A percentile compares a stretch with the other conserved stretches of the same genome.
phyloP scores from a whole-genome alignment of 768 basidiomycete species.

The Amanita jacksonii region DNA sequence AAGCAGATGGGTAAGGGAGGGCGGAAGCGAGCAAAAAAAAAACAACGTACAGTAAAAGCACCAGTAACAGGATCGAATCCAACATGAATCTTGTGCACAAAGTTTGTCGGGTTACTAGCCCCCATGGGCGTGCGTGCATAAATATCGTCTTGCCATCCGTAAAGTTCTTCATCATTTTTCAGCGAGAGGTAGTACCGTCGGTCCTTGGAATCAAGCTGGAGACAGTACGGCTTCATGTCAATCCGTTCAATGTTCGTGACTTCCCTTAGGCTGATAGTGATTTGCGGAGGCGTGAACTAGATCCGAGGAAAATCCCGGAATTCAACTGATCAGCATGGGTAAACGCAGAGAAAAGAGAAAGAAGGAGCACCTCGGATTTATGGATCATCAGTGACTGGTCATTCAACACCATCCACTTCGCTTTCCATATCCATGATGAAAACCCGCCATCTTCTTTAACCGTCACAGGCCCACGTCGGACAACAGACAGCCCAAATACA shows the following conservation, averaged over 20 bases:
- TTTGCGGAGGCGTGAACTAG: conserved; percentile 49
- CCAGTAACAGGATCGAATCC: conserved; percentile 93
- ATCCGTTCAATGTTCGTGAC: conserved; percentile 85
- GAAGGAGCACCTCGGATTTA: conserved; percentile 69
- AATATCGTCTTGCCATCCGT: conserved; percentile 96
- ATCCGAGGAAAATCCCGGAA: too few species aligned
- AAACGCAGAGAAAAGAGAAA: not conserved
- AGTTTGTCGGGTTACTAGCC: conserved; percentile 91
- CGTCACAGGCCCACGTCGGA: conserved; percentile 67
- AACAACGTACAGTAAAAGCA: conserved; percentile 72
- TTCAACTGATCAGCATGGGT: conserved; percentile 8
- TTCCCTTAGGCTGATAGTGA: conserved; percentile 57
- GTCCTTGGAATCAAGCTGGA: conserved; percentile 78
- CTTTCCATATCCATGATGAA: conserved; percentile 84
- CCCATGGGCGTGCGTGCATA: conserved; percentile 92
- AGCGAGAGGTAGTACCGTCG: conserved; percentile 74
- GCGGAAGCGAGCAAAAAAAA: conserved; percentile 1
- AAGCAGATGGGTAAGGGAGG: not conserved
- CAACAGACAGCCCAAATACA: conserved; percentile 31
- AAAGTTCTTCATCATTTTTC: conserved; percentile 95
- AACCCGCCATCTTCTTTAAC: conserved; percentile 88
- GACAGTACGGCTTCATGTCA: conserved; percentile 91
- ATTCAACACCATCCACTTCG: conserved; percentile 82
- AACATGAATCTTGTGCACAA: conserved; percentile 98
- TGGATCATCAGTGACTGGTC: conserved; percentile 74